Base-by-base conservation (phyloP, 2,329 filamentous ascomycete species). In the Sporothrix protearum region DNA sequence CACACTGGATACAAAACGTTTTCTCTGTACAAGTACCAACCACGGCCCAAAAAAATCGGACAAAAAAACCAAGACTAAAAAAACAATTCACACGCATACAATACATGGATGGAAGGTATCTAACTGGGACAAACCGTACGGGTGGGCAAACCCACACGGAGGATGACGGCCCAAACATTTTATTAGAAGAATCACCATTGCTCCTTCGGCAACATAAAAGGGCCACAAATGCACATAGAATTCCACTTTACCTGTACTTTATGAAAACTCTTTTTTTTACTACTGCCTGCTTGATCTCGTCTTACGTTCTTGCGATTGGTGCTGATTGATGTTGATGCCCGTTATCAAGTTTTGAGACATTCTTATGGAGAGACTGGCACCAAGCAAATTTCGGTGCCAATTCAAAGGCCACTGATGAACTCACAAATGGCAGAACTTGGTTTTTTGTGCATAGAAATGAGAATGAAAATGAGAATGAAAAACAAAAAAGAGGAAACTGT, bases 21-120 rank as follows among this genome's bases (percentile, higher is more conserved):
- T 33, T 61, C n/a, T 51, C 63, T 66, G 68, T 69, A 69, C 68
- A 63, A 49, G 22, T 69, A 69, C 22, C 39, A 51, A 61, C 61
- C 36, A 59, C 45, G 49, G 49, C 45, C 39, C 59, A 47, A 30
- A n/a, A 51, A 66, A 71, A 68, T 45, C 1, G 33, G 36, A 49
- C n/a, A 66, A 68, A 66, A 68, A 55, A 68, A 28, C 10, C 5
- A 63, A 63, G n/a, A 19, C 59, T 6, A 42, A 39, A 63, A 64
- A 59, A 22, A 36, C 42, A 53, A 53, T 16, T 25, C 59, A 47
- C 42, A 47, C 39, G 10, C 42, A 47, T 16, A 39, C 47, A 55
- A 53, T 39, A 39, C 28, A 68, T 2, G 49, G 66, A n/a, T 36
- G 30, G 47, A 49, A 25, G 64, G 47, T 5, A 22, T 39, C 8